Evolutionary conservation across 192 early-diverging fungal species (phyloP).

Genomic region (Dimargaris cristalligena): DNA sequence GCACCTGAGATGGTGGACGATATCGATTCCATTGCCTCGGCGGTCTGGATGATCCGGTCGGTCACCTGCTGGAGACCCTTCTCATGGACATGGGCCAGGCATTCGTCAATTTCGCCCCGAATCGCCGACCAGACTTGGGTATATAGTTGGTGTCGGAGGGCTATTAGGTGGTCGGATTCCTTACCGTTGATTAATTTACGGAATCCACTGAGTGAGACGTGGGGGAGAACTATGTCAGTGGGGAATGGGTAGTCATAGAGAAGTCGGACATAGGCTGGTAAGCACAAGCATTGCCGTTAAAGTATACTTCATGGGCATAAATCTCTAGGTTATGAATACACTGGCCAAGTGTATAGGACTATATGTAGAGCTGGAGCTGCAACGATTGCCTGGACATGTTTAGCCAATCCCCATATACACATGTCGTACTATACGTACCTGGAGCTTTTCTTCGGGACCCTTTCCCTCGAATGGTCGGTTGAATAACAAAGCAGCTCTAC

Average conservation of each 20-base stretch:
- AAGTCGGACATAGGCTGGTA: not conserved
- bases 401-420: not conserved
- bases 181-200: not conserved
- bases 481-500: not conserved
- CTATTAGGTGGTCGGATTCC: not conserved
- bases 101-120: not conserved
- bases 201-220: not conserved
- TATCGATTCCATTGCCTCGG: not conserved
- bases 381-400: not conserved
- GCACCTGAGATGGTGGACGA: not conserved
- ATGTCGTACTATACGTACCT: not conserved
- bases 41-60: not conserved
- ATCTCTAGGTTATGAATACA: no score
- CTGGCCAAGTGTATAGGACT: no score
- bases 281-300: not conserved
- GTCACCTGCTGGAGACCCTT: not conserved
- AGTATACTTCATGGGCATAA: no score
- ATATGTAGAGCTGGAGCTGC: not conserved
- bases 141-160: not conserved
- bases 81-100: not conserved
- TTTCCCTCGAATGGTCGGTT: no score
- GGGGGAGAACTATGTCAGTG: not conserved
- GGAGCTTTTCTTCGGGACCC: not conserved
- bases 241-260: not conserved
- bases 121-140: not conserved